These are phyloP conservation scores for Apiospora phragmitis DNA, from an alignment of 2,329 filamentous ascomycete species.

Conservation along the genomic window DNA sequence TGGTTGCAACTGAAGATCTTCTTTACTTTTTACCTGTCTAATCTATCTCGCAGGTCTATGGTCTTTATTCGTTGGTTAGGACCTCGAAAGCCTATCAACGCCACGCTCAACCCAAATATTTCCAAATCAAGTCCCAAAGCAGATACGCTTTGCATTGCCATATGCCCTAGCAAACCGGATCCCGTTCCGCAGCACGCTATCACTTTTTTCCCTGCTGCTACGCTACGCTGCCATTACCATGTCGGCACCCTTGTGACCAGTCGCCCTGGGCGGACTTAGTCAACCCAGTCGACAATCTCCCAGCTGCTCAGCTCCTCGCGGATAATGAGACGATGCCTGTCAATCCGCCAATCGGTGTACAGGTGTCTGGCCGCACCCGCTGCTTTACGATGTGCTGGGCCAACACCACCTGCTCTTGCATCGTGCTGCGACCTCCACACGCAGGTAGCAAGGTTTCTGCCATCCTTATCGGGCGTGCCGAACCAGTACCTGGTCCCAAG, in stretches of 20 bases:
- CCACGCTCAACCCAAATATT: neutral
- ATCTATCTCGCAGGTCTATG: neutral
- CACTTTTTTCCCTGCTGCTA: neutral
- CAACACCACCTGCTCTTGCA: slow-evolving; percentile 58
- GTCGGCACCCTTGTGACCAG: neutral
- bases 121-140: neutral
- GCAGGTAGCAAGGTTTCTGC: slow-evolving; percentile 81
- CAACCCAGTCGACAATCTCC: slow-evolving; percentile 60
- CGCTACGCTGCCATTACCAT: neutral
- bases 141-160: neutral
- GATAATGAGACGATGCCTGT: slow-evolving; percentile 69
- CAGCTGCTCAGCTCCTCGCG: slow-evolving; percentile 64
- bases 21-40: neutral
- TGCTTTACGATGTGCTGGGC: slow-evolving; percentile 63
- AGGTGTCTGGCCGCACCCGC: slow-evolving; percentile 63
- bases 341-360: slow-evolving; percentile 69
- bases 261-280: slow-evolving; percentile 3
- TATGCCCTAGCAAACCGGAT: neutral
- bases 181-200: neutral
- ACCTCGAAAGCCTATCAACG: slow-evolving; percentile 2
- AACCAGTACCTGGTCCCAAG: slow-evolving; percentile 74
- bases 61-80: neutral
- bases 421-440: slow-evolving; percentile 63
- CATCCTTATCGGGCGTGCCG: slow-evolving; percentile 66
- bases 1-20: neutral